Base-by-base conservation (phyloP, 768 basidiomycete genomes). In the Boletus rex-veris region DNA sequence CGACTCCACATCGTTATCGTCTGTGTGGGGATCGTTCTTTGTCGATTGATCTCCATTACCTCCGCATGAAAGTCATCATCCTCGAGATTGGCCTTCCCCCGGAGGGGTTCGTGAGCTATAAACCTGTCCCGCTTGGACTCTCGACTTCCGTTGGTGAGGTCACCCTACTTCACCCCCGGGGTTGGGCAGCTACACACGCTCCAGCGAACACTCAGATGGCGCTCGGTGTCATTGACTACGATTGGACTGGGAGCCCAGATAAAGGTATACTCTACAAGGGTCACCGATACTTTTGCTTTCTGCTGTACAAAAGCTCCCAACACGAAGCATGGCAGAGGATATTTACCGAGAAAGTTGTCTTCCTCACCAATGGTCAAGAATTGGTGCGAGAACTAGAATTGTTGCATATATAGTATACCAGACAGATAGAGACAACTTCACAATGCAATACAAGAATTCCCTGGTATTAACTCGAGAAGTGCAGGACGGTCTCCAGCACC, bases 1-100 rank as follows among this genome's bases (percentile, higher is more conserved):
- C 39, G 16, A 35, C 12, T 1, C 35, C 40, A 5, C 57, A 63
- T 18, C 55, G 63, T 19, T 65, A 64, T 45, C 56, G 63, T 16
- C 35, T 65, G 15, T 55, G 58, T 30, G 63, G 63, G 5, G 63
- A 64, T 46, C 63, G 64, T 16, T 53, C 54, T 15, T 37, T 65
- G 36, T 58, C 51, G 9, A 50, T 54, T 5, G 56, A 24, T 48
- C 5, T 5, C 5, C 26, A 53, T 26, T 28, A 45, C 24, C 52
- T 62, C 7, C 37, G 49, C 15, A 53, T 62, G 10, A 52, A 53
- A 16, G 51, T 48, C 19, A 12, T 62, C 41, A 9, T 58, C 54
- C 36, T 62, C 30, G 54, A 53, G 19, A 16, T 62, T 21, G 24
- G 39, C 26, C 40, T 52, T 28, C 53, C 37, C 10, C 14, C 40